Conservation (phyloP, 78 protist genomes). For the Planoprotostelium fungivorum region DNA sequence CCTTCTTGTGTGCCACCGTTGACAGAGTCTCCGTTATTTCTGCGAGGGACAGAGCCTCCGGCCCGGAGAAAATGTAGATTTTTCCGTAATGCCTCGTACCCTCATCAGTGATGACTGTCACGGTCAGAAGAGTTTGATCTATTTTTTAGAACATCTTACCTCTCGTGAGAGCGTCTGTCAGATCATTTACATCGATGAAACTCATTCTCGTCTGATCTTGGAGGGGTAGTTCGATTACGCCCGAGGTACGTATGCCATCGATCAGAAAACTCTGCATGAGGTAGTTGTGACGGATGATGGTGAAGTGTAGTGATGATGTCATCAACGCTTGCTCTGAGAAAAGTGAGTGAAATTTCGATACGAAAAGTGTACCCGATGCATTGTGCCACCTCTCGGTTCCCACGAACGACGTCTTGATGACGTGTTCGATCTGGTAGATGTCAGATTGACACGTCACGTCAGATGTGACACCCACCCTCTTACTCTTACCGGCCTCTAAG, state of each 20-base stretch:
- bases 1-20: neutral
- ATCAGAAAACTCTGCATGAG: neutral
- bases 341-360: neutral
- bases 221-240: neutral
- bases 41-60: neutral
- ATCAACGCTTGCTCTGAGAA: neutral
- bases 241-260: neutral
- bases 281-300: neutral
- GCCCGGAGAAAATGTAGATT: neutral
- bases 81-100: neutral
- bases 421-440: neutral
- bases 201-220: neutral
- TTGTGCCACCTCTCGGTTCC: neutral
- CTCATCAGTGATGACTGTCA: neutral
- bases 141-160: neutral
- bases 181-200: neutral
- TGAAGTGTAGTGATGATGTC: neutral
- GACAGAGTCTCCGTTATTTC: neutral
- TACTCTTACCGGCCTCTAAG: neutral
- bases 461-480: neutral
- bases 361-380: neutral
- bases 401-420: neutral
- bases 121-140: neutral
- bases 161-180: neutral
- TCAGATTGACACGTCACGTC: neutral